Percentiles rank a stretch among this genome's conserved stretches.
phyloP scores from a whole-genome alignment of 345 rosid species.

The Turnera subulata region DNA sequence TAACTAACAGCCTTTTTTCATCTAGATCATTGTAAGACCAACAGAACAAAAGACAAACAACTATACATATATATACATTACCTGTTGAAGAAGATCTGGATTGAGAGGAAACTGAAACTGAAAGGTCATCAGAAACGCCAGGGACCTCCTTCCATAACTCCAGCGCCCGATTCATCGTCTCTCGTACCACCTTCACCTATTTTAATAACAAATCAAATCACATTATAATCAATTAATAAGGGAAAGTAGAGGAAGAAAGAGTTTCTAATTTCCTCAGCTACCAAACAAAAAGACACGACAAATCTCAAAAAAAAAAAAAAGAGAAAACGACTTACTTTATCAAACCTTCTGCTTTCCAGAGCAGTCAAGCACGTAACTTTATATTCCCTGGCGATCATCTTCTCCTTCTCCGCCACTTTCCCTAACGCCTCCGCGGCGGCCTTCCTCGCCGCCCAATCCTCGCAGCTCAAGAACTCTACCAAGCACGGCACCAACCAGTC shows the following conservation, averaged over 20 bases:
- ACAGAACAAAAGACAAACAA: neutral
- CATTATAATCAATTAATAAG: slow-evolving; percentile 9
- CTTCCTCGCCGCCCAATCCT: slow-evolving; percentile 86
- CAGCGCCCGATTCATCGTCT: slow-evolving; percentile 76
- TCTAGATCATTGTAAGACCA: no score
- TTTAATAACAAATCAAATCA: slow-evolving; percentile 1
- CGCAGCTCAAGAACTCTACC: slow-evolving; percentile 57
- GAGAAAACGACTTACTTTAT: slow-evolving; percentile 51
- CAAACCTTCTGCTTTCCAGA: slow-evolving; percentile 68
- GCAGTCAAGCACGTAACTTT: slow-evolving; percentile 43
- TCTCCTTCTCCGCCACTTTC: slow-evolving; percentile 57
- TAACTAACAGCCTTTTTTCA: no score
- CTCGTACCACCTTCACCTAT: slow-evolving; percentile 85
- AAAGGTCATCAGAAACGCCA: slow-evolving; percentile 35
- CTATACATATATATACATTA: slow-evolving; percentile 18
- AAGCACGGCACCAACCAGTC: slow-evolving; percentile 68
- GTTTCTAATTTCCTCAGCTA: slow-evolving; percentile 15
- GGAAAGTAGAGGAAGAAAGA: no score
- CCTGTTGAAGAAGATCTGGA: slow-evolving; percentile 44
- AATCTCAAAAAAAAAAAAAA: neutral
- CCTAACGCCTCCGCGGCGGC: slow-evolving; percentile 84
- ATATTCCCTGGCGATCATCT: slow-evolving; percentile 50
- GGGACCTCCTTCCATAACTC: slow-evolving; percentile 71
- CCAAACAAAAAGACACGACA: neutral
- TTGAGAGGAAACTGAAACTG: slow-evolving; percentile 29